Evolutionary conservation across 176 grass and related monocot species (phyloP).

Genomic region (Triticum turgidum): DNA sequence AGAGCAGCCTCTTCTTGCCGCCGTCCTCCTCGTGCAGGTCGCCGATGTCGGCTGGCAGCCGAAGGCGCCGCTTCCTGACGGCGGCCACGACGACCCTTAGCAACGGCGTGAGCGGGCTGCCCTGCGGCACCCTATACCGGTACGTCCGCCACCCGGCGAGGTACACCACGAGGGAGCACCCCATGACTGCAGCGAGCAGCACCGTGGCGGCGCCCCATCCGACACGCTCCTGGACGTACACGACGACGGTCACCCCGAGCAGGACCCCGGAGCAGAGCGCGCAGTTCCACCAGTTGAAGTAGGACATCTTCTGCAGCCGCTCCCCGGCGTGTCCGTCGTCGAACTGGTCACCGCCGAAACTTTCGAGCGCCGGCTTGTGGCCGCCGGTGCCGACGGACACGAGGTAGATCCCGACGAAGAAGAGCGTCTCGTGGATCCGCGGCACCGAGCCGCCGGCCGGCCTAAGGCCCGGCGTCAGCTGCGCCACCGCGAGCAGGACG

Average conservation of each 20-base stretch:
- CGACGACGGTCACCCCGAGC: conserved; percentile 63
- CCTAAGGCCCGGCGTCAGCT: conserved; percentile 44
- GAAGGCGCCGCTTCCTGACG: conserved; percentile 49
- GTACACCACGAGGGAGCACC: conserved; percentile 40
- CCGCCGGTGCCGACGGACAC: conserved; percentile 74
- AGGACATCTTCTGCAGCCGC: conserved; percentile 86
- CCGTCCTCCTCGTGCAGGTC: conserved; percentile 54
- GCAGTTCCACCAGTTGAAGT: conserved; percentile 96
- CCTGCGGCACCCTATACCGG: conserved; percentile 47
- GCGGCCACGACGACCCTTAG: conserved; percentile 60
- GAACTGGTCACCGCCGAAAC: conserved; percentile 95
- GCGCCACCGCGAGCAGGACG: conserved; percentile 42
- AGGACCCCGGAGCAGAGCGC: conserved; percentile 59
- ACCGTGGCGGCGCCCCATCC: conserved; percentile 57
- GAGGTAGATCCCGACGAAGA: conserved; percentile 68
- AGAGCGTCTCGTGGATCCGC: conserved; percentile 54
- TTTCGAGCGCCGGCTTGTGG: conserved; percentile 82
- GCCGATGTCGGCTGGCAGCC: conserved; percentile 27
- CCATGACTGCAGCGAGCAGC: conserved; percentile 49
- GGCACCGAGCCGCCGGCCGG: conserved; percentile 16
- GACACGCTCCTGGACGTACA: conserved; percentile 51
- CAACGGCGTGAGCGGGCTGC: conserved; percentile 60
- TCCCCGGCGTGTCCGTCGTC: conserved; percentile 61
- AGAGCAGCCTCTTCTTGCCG: conserved; percentile 54
- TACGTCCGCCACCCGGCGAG: conserved; percentile 43